Percentiles rank a stretch among this genome's conserved stretches.
Evolutionary conservation across 768 basidiomycete genomes (phyloP).

Genomic region (Amanita phalloides): DNA sequence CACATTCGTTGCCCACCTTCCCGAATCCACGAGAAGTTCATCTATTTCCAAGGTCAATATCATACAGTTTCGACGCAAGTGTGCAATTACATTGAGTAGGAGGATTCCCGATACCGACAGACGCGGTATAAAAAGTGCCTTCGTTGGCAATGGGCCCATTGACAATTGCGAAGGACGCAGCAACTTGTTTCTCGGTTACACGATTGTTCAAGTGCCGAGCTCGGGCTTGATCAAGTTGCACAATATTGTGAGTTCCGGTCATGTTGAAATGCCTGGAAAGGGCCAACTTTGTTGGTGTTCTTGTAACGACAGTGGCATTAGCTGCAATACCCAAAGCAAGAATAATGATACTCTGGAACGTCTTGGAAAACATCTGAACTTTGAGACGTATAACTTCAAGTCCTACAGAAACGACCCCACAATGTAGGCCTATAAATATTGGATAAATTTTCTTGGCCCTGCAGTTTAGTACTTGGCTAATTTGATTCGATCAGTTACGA

Average conservation of each 20-base stretch:
- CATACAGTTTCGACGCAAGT: background rate
- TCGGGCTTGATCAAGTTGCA: slow-evolving; percentile 41
- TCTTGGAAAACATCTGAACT: slow-evolving; percentile 22
- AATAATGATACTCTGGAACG: slow-evolving; percentile 35
- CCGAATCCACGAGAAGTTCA: slow-evolving; percentile 48
- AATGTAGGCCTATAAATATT: no score
- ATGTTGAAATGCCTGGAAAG: slow-evolving; percentile 45
- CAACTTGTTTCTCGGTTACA: slow-evolving; percentile 12
- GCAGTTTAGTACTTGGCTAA: no score
- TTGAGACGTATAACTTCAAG: no score
- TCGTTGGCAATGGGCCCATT: slow-evolving; percentile 26
- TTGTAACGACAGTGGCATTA: slow-evolving; percentile 29
- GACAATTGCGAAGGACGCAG: slow-evolving; percentile 10
- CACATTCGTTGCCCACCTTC: slow-evolving; percentile 22
- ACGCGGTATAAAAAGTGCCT: slow-evolving; percentile 31
- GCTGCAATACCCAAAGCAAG: slow-evolving; percentile 36
- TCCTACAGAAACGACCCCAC: no score
- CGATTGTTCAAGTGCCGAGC: slow-evolving; percentile 30
- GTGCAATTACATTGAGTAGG: slow-evolving; percentile 34
- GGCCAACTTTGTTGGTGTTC: slow-evolving; percentile 33
- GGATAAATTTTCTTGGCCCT: no score
- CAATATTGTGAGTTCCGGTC: slow-evolving; percentile 35
- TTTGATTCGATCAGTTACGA: no score
- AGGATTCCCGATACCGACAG: slow-evolving; percentile 44
- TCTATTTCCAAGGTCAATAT: slow-evolving; percentile 20